phyloP scores from a whole-genome alignment of 75 land plant species.

The Azolla pinnata region DNA sequence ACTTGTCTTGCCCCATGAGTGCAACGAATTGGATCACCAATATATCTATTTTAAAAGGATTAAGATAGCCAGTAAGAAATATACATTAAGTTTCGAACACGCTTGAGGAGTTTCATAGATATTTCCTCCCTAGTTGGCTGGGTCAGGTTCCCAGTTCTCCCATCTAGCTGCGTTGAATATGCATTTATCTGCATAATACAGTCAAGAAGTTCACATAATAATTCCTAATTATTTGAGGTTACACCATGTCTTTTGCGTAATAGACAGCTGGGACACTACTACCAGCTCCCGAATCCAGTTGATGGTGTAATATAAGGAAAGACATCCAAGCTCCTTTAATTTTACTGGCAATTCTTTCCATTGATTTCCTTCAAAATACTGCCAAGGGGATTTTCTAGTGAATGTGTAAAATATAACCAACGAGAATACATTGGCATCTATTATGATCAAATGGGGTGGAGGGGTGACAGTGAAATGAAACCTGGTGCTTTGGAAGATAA shows the following conservation, averaged over 20 bases:
- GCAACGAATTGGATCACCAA: too few species aligned
- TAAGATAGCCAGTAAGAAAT: constrained; percentile 1
- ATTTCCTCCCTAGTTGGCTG: constrained; percentile 58
- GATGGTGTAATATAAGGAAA: constrained; percentile 58
- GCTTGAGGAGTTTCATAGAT: constrained; percentile 56
- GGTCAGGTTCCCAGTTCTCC: constrained; percentile 27
- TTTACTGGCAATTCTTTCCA: constrained; percentile 46
- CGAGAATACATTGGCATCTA: too few species aligned
- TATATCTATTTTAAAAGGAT: neutral
- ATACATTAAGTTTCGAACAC: constrained; percentile 70
- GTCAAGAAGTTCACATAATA: too few species aligned
- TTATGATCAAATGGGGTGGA: too few species aligned
- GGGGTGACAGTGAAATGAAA: too few species aligned
- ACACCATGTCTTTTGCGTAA: too few species aligned
- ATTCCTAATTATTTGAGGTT: too few species aligned
- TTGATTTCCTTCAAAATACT: constrained; percentile 40
- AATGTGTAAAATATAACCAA: too few species aligned
- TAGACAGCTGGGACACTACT: too few species aligned
- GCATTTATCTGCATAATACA: constrained; percentile 58
- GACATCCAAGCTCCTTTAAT: constrained; percentile 46
- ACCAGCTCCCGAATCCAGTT: constrained; percentile 95
- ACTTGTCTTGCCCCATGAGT: too few species aligned
- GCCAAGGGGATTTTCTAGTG: too few species aligned
- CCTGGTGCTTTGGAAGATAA: constrained; percentile 72
- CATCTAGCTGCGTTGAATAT: constrained; percentile 65